Conservation (phyloP, 2,329 filamentous ascomycete species). For the Aureobasidium sp. region DNA sequence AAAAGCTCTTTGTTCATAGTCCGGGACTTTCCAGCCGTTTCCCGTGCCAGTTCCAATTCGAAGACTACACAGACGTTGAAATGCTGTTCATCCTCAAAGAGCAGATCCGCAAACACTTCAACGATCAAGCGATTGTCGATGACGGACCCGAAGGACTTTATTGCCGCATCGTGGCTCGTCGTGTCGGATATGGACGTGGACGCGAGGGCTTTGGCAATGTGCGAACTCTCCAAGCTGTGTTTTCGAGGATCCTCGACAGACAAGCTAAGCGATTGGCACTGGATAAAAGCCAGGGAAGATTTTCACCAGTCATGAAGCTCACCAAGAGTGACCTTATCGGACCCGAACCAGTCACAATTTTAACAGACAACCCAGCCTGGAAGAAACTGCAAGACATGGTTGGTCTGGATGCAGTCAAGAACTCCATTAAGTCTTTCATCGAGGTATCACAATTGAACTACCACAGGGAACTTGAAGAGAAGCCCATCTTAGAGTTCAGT, state of each 20-base stretch:
- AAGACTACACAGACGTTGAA: constrained; percentile 62
- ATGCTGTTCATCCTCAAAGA: constrained; percentile 54
- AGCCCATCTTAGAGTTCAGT: not conserved
- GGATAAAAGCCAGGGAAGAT: not conserved
- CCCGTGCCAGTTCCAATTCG: constrained; percentile 58
- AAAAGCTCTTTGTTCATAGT: constrained; percentile 68
- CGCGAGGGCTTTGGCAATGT: not conserved
- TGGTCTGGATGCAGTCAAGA: not conserved
- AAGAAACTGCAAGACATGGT: not conserved
- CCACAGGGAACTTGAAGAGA: not conserved
- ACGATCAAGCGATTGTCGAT: not conserved
- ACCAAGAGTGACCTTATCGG: not conserved
- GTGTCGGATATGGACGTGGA: not conserved
- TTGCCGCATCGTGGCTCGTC: not conserved
- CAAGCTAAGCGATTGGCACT: not conserved
- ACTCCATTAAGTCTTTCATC: not conserved
- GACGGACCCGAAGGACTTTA: not conserved
- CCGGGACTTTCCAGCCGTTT: constrained; percentile 60
- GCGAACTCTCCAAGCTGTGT: not conserved
- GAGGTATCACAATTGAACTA: not conserved
- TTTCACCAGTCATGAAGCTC: not conserved
- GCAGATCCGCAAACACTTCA: constrained; percentile 49
- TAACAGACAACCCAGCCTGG: not conserved
- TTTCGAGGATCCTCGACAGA: not conserved
- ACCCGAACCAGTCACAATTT: not conserved